Base-by-base conservation (phyloP, 768 basidiomycete genomes). In the Boletales sp. region DNA sequence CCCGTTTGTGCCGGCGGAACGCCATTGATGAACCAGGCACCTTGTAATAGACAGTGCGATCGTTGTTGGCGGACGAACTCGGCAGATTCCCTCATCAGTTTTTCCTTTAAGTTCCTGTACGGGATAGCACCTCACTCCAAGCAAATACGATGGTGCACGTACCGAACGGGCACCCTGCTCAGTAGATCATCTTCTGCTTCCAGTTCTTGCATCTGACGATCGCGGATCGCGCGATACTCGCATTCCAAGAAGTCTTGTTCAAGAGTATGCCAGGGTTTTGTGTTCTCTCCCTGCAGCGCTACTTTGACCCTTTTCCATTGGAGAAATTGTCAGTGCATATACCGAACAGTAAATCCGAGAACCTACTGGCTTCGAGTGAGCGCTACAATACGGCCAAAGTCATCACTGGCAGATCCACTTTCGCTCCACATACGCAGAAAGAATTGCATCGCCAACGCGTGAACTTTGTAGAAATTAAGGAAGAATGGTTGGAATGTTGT, bases 351-450 rank as follows among this genome's bases (percentile, higher is more conserved):
- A 31, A 17, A 9, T 39, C 36, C 40, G 44, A 42, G 38, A 36
- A 82, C 87, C 54, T 66, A 91, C 89, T 94, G 93, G 77, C 89
- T 91, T 45, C 82, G 81, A 32, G 86, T 84, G 17, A 94, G 73
- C 7, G 83, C 86, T 31, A 80, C 79, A 10, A 95, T 83, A 10
- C 94, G 83, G 32, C 78, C 74, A 55, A 93, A 91, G 68, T 95
- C 93, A 17, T 75, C 83, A 12, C 67, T 61, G 4, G 86, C 82
- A 1, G 93, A 87, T 12, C 86, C 84, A 59, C 87, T 89, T 64
- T 95, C 93, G 57, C 77, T 80, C 91, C 90, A 95, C 83, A 95
- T 92, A 31, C 90, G 80, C n/a, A 91, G 71, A 69, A 94, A 94
- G 73, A 94, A 94, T 40, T 81, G 80, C 4, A 85, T 82, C 6